These are phyloP conservation scores for Aspergillus uvarum DNA, from an alignment of 2,329 filamentous ascomycete genomes.

Conservation along the genomic window DNA sequence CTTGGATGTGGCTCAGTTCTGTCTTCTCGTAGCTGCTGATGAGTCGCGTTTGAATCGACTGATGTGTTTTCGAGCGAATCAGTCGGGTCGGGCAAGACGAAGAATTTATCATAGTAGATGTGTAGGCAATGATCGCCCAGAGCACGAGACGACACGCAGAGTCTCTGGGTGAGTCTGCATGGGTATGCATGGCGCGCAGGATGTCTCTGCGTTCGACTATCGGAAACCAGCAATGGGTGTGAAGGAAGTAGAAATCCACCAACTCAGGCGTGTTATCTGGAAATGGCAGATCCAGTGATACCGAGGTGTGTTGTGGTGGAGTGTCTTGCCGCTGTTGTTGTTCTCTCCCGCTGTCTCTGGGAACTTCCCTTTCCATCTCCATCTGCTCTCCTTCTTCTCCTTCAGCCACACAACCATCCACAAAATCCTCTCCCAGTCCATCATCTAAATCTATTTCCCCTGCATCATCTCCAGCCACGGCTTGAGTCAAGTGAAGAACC, in stretches of 20 bases:
- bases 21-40: background rate
- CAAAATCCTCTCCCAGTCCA: background rate
- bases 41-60: background rate
- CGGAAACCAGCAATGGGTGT: conserved; percentile 71
- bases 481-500: background rate
- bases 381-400: no score
- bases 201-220: conserved; percentile 65
- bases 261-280: conserved; percentile 40
- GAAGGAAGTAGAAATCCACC: conserved; percentile 68
- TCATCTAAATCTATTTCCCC: background rate
- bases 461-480: background rate
- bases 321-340: no score
- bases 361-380: no score
- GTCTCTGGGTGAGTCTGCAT: conserved; percentile 18
- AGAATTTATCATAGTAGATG: no score
- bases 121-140: background rate
- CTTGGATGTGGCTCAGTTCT: background rate
- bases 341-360: no score
- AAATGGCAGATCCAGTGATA: background rate
- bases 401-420: background rate
- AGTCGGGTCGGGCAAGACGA: no score
- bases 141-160: background rate
- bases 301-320: no score
- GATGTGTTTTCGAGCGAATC: background rate
- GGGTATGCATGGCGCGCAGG: conserved; percentile 49